Percentiles rank a stretch among this genome's conserved stretches.
Evolutionary conservation across 805 yeast species (phyloP).

Genomic region (Schizosaccharomyces lindneri): DNA sequence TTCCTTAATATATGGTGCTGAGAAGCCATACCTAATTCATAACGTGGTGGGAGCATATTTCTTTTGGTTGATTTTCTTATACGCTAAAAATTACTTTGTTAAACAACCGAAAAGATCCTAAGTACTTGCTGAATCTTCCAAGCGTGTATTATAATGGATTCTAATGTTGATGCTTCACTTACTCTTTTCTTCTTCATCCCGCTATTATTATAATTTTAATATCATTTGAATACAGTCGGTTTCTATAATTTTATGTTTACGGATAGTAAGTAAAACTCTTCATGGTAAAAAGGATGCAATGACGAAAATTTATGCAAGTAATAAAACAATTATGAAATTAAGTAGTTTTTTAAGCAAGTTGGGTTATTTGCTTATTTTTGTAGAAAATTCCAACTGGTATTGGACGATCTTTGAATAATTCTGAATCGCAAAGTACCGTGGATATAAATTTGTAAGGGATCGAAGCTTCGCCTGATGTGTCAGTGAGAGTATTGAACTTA

Average conservation of each 20-base stretch:
- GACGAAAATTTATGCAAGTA: not conserved
- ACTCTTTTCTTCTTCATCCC: not conserved
- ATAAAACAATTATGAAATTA: not conserved
- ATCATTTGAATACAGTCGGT: not conserved
- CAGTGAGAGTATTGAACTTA: not conserved
- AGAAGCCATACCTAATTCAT: not conserved
- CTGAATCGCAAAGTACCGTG: not conserved
- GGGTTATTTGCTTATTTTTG: not conserved
- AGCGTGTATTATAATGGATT: not conserved
- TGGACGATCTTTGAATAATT: not conserved
- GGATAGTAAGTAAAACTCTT: no score
- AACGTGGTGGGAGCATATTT: not conserved
- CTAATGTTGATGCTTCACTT: not conserved
- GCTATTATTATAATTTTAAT: not conserved
- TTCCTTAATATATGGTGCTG: not conserved
- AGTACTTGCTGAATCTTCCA: not conserved
- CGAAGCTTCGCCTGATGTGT: not conserved
- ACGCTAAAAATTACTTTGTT: not conserved
- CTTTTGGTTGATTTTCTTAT: not conserved
- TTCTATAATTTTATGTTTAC: no score
- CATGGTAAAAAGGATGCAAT: no score
- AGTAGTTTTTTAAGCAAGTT: not conserved
- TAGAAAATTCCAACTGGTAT: not conserved
- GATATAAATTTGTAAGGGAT: not conserved
- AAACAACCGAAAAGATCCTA: not conserved